Evolutionary conservation across 2,329 filamentous ascomycete genomes (phyloP).

Genomic region (Rutstroemia sp.): DNA sequence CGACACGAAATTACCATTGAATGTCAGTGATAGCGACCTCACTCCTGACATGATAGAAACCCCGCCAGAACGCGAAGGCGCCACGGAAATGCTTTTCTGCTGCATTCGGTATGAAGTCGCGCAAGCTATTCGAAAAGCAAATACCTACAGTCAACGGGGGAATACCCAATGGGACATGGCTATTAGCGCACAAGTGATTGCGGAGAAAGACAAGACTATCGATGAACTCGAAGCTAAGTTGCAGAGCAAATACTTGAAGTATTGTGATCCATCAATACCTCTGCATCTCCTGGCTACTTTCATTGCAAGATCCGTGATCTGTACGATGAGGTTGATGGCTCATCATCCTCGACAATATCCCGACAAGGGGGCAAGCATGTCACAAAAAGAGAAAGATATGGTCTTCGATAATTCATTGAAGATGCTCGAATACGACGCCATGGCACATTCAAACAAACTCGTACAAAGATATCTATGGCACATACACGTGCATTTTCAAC

Average conservation of each 20-base stretch:
- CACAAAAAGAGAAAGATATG: slow-evolving; percentile 28
- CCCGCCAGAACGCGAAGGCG: slow-evolving; percentile 35
- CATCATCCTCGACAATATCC: slow-evolving; percentile 27
- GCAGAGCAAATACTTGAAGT: slow-evolving; percentile 34
- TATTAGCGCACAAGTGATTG: neutral
- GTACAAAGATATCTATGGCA: slow-evolving; percentile 31
- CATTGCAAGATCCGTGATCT: slow-evolving; percentile 24
- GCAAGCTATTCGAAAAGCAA: slow-evolving; percentile 15
- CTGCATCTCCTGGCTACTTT: slow-evolving; percentile 29
- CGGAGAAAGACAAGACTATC: slow-evolving; percentile 23
- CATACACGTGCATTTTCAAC: slow-evolving; percentile 29
- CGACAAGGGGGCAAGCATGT: slow-evolving; percentile 26
- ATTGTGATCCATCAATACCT: slow-evolving; percentile 36
- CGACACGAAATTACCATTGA: slow-evolving; percentile 44
- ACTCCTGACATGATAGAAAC: slow-evolving; percentile 35
- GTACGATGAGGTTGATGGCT: slow-evolving; percentile 28
- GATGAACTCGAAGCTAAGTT: slow-evolving; percentile 28
- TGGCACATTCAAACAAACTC: slow-evolving; percentile 24
- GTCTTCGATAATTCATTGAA: slow-evolving; percentile 31
- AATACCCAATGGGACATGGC: neutral
- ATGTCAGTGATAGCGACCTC: slow-evolving; percentile 48
- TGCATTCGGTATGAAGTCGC: slow-evolving; percentile 32
- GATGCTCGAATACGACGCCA: slow-evolving; percentile 30
- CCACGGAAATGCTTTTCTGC: slow-evolving; percentile 41
- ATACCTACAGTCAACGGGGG: neutral